Base-by-base conservation (phyloP, 202 grass and related monocot genomes). In the Panicum hallii region DNA sequence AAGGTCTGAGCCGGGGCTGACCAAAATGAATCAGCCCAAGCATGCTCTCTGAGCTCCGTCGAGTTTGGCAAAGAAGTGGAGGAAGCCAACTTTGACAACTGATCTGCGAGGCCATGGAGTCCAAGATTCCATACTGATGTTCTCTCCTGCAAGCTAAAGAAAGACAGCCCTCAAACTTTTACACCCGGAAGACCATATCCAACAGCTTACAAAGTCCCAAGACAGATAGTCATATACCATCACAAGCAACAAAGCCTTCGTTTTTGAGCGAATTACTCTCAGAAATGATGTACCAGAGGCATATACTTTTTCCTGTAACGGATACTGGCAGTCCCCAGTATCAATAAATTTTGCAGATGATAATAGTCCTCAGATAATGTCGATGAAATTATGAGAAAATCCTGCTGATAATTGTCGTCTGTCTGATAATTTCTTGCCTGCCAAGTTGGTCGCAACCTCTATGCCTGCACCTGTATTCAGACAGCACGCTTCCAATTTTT, bases 1-100 rank as follows among this genome's bases (percentile, higher is more conserved):
- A 90, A 80, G 77, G 72, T 80, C 79, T 99, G 34, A 83, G 50
- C 41, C 40, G 75, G 84, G 87, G 65, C 75, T 99, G 82, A 96
- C 49, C 11, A 22, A 74, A 66, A n/a, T 28, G 53, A 88, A 84
- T 47, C 47, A 12, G 7, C 34, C 53, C 62, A 72, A 84, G 34
- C 58, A n/a, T 36, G 41, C 14, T 30, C 66, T 64, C 9, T 63
- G 63, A 60, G 54, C 66, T 15, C 40, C 47, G 41, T 43, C n/a
- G 54, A 72, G 76, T 79, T 57, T 52, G 63, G 41, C 17, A 20
- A 56, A 63, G 63, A 70, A 42, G 16, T 2, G 36, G 47, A 87
- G 54, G 46, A 65, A 73, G 26, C 42, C 63, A 83, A 45, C 63
- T 22, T 2, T 79, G 36, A 70, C 17, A 20, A 41, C 41, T 75